Conservation (phyloP, 148 eudicot species). For the Fagopyrum homotropicum region DNA sequence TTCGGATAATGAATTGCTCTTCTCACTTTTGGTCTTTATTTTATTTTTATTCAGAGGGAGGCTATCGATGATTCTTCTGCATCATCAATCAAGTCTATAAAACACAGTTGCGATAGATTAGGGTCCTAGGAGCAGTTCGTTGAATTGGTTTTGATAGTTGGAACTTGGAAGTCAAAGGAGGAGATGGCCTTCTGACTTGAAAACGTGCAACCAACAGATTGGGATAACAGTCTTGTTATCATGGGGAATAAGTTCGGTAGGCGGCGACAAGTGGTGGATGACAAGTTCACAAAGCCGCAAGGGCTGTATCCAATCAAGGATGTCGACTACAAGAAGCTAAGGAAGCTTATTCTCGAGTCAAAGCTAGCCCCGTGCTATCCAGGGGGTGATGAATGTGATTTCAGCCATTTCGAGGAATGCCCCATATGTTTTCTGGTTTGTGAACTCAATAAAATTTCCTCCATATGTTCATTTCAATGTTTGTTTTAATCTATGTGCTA, state of each 20-base stretch:
- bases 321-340: conserved; percentile 95
- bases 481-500: neutral
- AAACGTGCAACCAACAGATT: neutral
- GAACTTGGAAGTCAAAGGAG: neutral
- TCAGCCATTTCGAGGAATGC: conserved; percentile 69
- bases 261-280: conserved; percentile 81
- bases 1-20: conserved; percentile 10
- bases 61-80: neutral
- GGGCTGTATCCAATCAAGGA: conserved; percentile 92
- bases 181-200: neutral
- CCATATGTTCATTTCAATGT: neutral
- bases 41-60: neutral
- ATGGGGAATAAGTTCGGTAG: conserved; percentile 98
- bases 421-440: conserved; percentile 92
- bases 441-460: conserved; percentile 15
- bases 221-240: neutral
- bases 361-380: conserved; percentile 95
- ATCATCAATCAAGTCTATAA: neutral
- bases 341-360: conserved; percentile 90
- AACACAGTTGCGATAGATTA: neutral
- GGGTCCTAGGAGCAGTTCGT: neutral
- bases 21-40: neutral
- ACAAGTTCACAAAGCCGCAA: conserved; percentile 92
- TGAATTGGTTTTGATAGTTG: neutral
- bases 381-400: conserved; percentile 70